Evolutionary conservation across 2,329 filamentous ascomycete genomes (phyloP), one percentile per base, ranked within the genome.

Genomic region (Pseudocercospora pini-densiflorae): DNA sequence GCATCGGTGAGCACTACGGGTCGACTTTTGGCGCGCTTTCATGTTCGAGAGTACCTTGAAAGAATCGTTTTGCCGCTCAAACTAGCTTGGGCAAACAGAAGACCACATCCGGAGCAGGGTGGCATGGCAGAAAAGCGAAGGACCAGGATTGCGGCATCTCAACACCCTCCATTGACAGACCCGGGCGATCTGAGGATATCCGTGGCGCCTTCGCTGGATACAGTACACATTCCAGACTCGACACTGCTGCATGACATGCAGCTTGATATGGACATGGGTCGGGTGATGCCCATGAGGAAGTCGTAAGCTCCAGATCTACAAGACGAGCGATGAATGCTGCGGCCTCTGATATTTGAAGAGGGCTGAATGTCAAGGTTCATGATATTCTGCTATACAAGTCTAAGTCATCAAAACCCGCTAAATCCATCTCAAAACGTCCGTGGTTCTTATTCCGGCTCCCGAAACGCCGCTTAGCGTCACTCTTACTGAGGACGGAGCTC

Each of bases 321-420:
- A 27, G 24, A 27, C 5, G 24, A 31, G 29, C 29, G 29, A 36
- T 14, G 33, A 14, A 3, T 36, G 36, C 36, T 40, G 5, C 16
- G 8, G n/a, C 40, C 40, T 43, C 33, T 9, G 19, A 14, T 8
- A 40, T 9, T 23, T 3, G 55, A 27, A 58, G n/a, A 43, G 16
- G 55, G 55, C 55, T 43, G 55, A 27, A 12, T 1, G 1, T 58
- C 55, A 19, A 58, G 36, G n/a, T 16, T 58, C 55, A 27, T 58
- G 9, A 40, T 58, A 58, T 40, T 36, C 55, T 36, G 55, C 55
- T 58, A 58, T 58, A 58, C 55, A 58, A 57, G 40, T 43, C 40
- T 43, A 43, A 55, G 55, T 58, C 55, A 58, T 40, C 55, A 43
- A 58, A 55, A 21, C 27, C 55, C 55, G 55, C 55, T 58, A 58